Base-by-base conservation (phyloP, 179 eudicot genomes). In the Patellifolia procumbens region DNA sequence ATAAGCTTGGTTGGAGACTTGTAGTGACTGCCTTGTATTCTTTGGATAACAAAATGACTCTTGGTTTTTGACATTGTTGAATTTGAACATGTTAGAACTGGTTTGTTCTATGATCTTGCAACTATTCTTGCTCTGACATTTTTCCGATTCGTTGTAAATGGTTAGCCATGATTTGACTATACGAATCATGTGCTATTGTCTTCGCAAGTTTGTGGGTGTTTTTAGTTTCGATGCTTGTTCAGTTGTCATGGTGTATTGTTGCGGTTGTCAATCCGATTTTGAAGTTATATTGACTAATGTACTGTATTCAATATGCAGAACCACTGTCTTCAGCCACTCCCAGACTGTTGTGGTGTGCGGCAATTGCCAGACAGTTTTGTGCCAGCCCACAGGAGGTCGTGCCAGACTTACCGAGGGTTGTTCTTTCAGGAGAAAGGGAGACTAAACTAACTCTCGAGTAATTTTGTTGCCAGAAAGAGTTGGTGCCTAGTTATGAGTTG, bases 331-430 rank as follows among this genome's bases (percentile, higher is more conserved):
- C 68, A 82, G 85, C 74, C 85, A 82, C 72, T 82, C 85, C 16
- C 85, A 82, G 66, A 82, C 85, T 37, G 82, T 82, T 48, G 85
- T 82, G 24, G 85, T 82, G 3, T 82, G 85, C 31, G 85, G 85
- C 2, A 82, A 82, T 39, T 82, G 85, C 70, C 85, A 82, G 70
- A 82, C 82, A 15, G 87, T 86, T 5, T 69, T 86, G 73, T 86
- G 89, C 85, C 89, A 86, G 76, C 89, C 89, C 17, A 86, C 89
- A 5, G 89, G 89, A n/a, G 89, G 89, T 7, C 89, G 89, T 58
- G 87, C 89, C 1, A 86, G 84, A 51, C 89, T 86, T 4, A 82
- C 89, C 2, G 89, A 86, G 84, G 89, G 89, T 1, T 86, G 89
- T 84, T 86, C 89, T 22, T 86, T 86, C 82, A 84, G 89, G 81